A percentile compares a stretch with the other conserved stretches of the same genome.
Evolutionary conservation across 352 stramenopile genomes (phyloP).

Genomic region (Phytophthora pinifolia): DNA sequence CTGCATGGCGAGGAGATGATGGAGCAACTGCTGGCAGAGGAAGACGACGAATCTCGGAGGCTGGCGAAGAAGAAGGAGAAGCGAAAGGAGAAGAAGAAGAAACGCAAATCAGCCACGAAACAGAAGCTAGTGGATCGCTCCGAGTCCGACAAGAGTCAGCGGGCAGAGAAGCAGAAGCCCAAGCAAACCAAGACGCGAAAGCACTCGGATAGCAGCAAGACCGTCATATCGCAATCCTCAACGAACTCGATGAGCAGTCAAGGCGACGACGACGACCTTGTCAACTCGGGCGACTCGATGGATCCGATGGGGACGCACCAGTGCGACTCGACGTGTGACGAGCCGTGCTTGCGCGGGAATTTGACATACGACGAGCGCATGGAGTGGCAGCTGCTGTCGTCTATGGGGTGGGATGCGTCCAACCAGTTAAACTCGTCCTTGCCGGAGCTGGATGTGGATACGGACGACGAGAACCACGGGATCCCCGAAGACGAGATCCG

Average conservation of each 20-base stretch:
- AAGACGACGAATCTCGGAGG: constrained; percentile 77
- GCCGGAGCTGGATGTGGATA: constrained; percentile 70
- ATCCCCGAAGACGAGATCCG: constrained; percentile 86
- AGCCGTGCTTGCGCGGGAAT: constrained; percentile 45
- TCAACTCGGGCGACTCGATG: constrained; percentile 45
- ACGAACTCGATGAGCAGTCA: constrained; percentile 47
- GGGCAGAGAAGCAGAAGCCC: constrained; percentile 30
- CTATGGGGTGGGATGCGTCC: constrained; percentile 80
- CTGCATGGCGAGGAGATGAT: constrained; percentile 88
- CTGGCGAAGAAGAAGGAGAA: constrained; percentile 88
- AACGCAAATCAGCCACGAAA: constrained; percentile 78
- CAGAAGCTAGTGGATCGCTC: constrained; percentile 59
- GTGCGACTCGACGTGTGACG: constrained; percentile 55
- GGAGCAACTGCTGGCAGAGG: constrained; percentile 80
- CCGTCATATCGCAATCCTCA: constrained; percentile 41
- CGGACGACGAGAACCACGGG: constrained; percentile 75
- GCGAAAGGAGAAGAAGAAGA: constrained; percentile 90
- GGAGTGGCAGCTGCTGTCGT: constrained; percentile 80
- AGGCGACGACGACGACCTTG: constrained; percentile 39
- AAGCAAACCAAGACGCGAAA: constrained; percentile 30
- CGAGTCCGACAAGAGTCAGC: constrained; percentile 39
- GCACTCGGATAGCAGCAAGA: constrained; percentile 29
- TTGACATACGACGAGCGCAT: constrained; percentile 65
- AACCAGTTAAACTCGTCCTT: constrained; percentile 61
- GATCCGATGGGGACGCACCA: constrained; percentile 41